Base-by-base conservation (phyloP, 139 green algal genomes). In the Chlorella sp. region DNA sequence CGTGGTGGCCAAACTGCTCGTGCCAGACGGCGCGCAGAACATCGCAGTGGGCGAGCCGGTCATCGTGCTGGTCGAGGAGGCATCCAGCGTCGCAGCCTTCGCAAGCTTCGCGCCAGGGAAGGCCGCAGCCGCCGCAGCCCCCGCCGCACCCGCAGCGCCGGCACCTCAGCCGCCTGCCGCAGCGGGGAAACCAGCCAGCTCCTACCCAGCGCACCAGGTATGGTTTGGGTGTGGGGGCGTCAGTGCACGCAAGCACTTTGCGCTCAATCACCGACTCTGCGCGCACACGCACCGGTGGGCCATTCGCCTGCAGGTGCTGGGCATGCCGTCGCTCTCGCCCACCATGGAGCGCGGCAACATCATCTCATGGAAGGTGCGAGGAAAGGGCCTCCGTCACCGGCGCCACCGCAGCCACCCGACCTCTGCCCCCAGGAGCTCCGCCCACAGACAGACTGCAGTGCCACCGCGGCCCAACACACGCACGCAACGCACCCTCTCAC, bases 251-350 rank as follows among this genome's bases (percentile, higher is more conserved):
- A n/a, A n/a, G n/a, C n/a, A n/a, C n/a, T n/a, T n/a, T n/a, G n/a
- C n/a, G n/a, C n/a, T n/a, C n/a, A n/a, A n/a, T n/a, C n/a, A n/a
- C n/a, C n/a, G n/a, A n/a, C n/a, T n/a, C n/a, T n/a, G n/a, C n/a
- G n/a, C n/a, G n/a, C n/a, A n/a, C n/a, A n/a, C n/a, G n/a, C n/a
- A n/a, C n/a, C n/a, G n/a, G n/a, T n/a, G n/a, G n/a, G n/a, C n/a
- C n/a, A n/a, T n/a, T n/a, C n/a, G n/a, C n/a, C 42, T 55, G 65
- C 76, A 85, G 78, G 62, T 82, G 5, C 59, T 97, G 49, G 42
- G 73, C 5, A 97, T 97, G 92, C 92, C 92, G 5, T 87, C 91
- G 1, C 78, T 97, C 10, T 96, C 91, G 3, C 92, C 92, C 31
- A 97, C 92, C 0, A 97, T 97, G 92, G 73, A 80, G 2, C 73